These are phyloP conservation scores for Lasiodiplodia citricola DNA, from an alignment of 2,329 filamentous ascomycete genomes.

Conservation along the genomic window DNA sequence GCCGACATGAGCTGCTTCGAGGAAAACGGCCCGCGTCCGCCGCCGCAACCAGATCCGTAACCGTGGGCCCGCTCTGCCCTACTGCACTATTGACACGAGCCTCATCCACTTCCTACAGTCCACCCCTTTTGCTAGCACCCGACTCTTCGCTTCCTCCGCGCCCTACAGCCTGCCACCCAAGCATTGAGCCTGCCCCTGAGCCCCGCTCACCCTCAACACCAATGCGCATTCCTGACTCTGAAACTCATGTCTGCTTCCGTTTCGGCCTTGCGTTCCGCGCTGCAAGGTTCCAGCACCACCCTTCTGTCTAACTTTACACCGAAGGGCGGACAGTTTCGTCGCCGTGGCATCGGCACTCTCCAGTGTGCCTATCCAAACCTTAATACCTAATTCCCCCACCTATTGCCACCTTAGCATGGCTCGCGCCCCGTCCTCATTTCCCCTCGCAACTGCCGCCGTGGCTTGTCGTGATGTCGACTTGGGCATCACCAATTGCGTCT, in stretches of 20 bases:
- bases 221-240: not conserved
- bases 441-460: not conserved
- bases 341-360: not conserved
- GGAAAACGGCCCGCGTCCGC: not conserved
- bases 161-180: not conserved
- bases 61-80: not conserved
- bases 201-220: not conserved
- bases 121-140: not conserved
- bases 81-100: conserved; percentile 7
- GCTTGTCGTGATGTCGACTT: not conserved
- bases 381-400: not conserved
- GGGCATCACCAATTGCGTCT: not conserved
- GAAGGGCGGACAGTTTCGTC: not conserved
- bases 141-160: not conserved
- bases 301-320: not conserved
- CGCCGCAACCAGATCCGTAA: not conserved
- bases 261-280: not conserved
- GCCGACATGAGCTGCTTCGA: not conserved
- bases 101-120: not conserved
- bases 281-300: not conserved
- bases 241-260: not conserved
- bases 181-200: conserved; percentile 3
- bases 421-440: not conserved
- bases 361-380: not conserved
- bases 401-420: not conserved